Percentiles rank a stretch among this genome's conserved stretches.
These are phyloP conservation scores for Rubia yunnanensis DNA, from an alignment of 257 asterid species.

Conservation along the genomic window DNA sequence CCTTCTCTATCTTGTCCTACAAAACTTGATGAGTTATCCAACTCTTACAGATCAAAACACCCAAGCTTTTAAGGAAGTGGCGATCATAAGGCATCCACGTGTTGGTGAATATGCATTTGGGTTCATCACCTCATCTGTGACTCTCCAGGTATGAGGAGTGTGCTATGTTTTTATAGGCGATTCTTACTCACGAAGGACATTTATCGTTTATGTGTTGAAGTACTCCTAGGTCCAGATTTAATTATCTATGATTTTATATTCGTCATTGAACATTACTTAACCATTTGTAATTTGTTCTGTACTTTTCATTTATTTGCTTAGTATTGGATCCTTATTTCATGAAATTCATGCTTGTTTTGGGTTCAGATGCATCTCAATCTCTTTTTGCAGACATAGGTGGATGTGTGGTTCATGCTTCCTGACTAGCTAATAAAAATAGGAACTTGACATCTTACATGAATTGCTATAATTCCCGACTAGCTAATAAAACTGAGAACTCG, in stretches of 20 bases:
- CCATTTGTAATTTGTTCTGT: not conserved
- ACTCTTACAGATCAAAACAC: slow-evolving; percentile 38
- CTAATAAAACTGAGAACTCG: not conserved
- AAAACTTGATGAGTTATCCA: not conserved
- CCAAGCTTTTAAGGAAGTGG: slow-evolving; percentile 49
- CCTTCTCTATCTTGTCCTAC: not conserved
- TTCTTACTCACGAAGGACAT: not conserved
- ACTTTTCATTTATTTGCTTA: not conserved
- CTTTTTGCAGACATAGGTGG: not conserved
- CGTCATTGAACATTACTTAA: not conserved
- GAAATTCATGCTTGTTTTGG: not conserved
- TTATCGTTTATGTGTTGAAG: not conserved
- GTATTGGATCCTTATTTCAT: not conserved
- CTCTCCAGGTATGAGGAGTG: slow-evolving; percentile 30
- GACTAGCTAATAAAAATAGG: not conserved
- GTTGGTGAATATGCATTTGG: slow-evolving; percentile 55
- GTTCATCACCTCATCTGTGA: slow-evolving; percentile 43
- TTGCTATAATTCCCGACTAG: not conserved
- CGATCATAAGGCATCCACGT: slow-evolving; percentile 52
- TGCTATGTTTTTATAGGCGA: not conserved
- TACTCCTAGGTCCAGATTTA: not conserved
- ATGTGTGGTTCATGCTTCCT: not conserved
- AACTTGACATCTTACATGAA: not conserved
- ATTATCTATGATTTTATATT: not conserved
- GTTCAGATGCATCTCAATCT: too few species aligned